Base-by-base conservation (phyloP, 306 rosid genomes). In the Lathyrus aphaca region DNA sequence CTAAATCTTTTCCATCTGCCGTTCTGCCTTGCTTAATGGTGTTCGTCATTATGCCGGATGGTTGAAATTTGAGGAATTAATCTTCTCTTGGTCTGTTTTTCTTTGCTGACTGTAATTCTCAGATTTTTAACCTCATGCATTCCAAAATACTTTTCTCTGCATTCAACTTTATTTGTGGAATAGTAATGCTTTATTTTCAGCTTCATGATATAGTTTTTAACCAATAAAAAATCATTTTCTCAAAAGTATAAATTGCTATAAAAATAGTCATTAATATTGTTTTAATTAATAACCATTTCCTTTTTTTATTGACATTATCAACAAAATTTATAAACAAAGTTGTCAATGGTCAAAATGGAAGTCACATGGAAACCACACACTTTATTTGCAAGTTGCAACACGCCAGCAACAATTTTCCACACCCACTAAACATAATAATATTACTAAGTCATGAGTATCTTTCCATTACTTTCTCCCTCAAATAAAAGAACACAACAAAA, bases 401-500 rank as follows among this genome's bases (percentile, higher is more conserved):
- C 29, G 9, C 8, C 38, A 32, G 2, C 8, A 1, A 32, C 71
- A 62, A 64, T 16, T 15, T 73, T 54, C 8, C 38, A n/a, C 37
- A 40, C 64, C 39, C 27, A 46, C 45, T 15, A 29, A 30, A 30
- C 23, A 29, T 56, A 46, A 45, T 4, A 18, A 48, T 53, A 18
- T 11, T 50, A 17, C 29, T 3, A 49, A 50, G 59, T 74, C 42
- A 19, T 4, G 46, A 67, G 75, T 73, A 61, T 79, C 72, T 59
- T 73, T 72, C 13, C 61, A 63, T 49, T 9, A 6, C 0, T 23
- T 9, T 53, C 45, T 13, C 5, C 7, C 35, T 66, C 64, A 14
- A 14, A 21, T 18, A 27, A 42, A 57, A 16, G 17, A 75, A 42
- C 14, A 43, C 32, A 43, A 38, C 10, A 5, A 13, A 17, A 57